Evolutionary conservation across 1,139 yeast species (phyloP).

Genomic region (Hansenula anomala): DNA sequence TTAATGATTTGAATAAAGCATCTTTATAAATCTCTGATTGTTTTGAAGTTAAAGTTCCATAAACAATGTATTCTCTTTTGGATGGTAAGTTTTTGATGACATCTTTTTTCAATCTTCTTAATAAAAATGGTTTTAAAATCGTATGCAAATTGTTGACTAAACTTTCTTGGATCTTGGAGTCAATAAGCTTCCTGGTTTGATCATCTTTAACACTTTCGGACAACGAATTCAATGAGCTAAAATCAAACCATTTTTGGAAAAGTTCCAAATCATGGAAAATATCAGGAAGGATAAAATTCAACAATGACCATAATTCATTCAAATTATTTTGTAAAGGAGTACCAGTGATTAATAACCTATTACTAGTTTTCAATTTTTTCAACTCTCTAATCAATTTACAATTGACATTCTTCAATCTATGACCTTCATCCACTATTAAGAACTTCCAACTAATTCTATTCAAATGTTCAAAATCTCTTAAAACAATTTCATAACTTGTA

Average conservation of each 20-base stretch:
- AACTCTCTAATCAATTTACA: conserved; percentile 69
- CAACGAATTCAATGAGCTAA: conserved; percentile 40
- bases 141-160: conserved; percentile 77
- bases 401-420: conserved; percentile 77
- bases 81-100: conserved; percentile 73
- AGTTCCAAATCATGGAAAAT: conserved; percentile 84
- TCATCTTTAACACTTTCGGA: conserved; percentile 30
- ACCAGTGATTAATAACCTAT: conserved; percentile 79
- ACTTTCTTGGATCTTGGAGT: conserved; percentile 57
- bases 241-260: conserved; percentile 93
- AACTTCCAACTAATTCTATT: conserved; percentile 65
- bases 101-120: conserved; percentile 73
- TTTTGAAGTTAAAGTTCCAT: conserved; percentile 56
- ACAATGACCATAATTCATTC: conserved; percentile 83
- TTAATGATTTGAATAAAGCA: conserved; percentile 46
- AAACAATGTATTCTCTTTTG: conserved; percentile 82
- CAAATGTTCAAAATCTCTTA: conserved; percentile 58
- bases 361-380: conserved; percentile 59
- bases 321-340: conserved; percentile 91
- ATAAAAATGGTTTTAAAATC: conserved; percentile 79
- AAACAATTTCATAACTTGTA: conserved; percentile 78
- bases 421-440: conserved; percentile 94
- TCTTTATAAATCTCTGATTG: conserved; percentile 65
- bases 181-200: conserved; percentile 40
- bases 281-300: conserved; percentile 87